These are phyloP conservation scores for Tetrahymena thermophila DNA, from an alignment of 73 alveolate genomes.

Conservation along the genomic window DNA sequence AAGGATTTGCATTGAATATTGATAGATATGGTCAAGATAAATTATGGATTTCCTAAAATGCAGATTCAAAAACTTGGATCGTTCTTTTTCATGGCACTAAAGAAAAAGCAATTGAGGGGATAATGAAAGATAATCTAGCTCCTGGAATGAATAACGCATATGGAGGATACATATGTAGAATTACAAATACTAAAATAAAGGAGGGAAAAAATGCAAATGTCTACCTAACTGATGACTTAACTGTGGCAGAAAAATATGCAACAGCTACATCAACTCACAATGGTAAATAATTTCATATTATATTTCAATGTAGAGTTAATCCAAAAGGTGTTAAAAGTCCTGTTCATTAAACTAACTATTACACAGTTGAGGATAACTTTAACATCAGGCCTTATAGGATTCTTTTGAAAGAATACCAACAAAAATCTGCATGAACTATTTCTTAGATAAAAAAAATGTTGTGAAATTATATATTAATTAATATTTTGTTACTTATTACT, in stretches of 20 bases:
- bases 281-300: background rate
- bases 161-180: background rate
- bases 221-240: background rate
- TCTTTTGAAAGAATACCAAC: too few species aligned
- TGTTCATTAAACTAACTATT: too few species aligned
- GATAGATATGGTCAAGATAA: background rate
- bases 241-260: background rate
- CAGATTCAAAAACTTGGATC: background rate
- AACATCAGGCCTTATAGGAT: background rate
- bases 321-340: background rate
- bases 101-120: background rate
- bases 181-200: too few species aligned
- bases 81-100: background rate
- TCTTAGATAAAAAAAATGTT: too few species aligned
- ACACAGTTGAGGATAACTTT: background rate
- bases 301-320: background rate
- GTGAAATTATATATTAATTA: too few species aligned
- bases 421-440: too few species aligned
- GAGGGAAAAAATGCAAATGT: background rate
- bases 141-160: background rate
- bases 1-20: background rate
- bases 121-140: too few species aligned
- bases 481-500: too few species aligned
- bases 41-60: background rate
- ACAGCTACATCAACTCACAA: background rate